phyloP scores from a whole-genome alignment of 345 rosid species.

The Euphorbia tirucalli region DNA sequence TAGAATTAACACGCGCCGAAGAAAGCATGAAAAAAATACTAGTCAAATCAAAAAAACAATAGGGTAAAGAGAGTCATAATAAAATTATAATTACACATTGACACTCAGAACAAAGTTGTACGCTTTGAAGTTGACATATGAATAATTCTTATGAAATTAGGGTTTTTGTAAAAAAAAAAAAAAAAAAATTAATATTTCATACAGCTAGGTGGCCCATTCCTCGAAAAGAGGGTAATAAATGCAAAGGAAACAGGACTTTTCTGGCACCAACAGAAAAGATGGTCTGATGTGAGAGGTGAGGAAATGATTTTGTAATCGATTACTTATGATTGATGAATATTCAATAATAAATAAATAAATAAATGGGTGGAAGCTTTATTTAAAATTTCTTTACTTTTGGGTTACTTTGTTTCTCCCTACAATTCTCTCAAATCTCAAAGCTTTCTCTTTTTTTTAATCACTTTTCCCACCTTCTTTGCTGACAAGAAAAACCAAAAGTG shows the following conservation, averaged over 20 bases:
- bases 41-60: constrained; percentile 6
- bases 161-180: too few species aligned
- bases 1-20: neutral
- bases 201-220: constrained; percentile 28
- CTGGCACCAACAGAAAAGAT: constrained; percentile 24
- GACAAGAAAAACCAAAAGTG: constrained; percentile 19
- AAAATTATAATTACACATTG: neutral
- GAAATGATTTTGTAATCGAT: constrained; percentile 54
- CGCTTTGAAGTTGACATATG: constrained; percentile 29
- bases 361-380: too few species aligned
- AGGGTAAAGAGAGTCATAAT: neutral
- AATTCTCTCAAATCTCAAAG: constrained; percentile 5
- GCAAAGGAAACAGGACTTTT: constrained; percentile 27
- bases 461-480: constrained; percentile 23
- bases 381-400: neutral
- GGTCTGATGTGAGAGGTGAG: constrained; percentile 33
- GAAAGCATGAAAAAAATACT: neutral
- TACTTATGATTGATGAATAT: constrained; percentile 44
- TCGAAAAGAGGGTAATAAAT: constrained; percentile 33
- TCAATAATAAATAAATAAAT: too few species aligned
- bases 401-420: neutral
- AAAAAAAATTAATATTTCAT: too few species aligned
- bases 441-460: neutral
- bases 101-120: constrained; percentile 28
- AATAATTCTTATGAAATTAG: too few species aligned